These are phyloP conservation scores for Musa acuminata DNA, from an alignment of 176 grass and related monocot genomes.

Conservation along the genomic window DNA sequence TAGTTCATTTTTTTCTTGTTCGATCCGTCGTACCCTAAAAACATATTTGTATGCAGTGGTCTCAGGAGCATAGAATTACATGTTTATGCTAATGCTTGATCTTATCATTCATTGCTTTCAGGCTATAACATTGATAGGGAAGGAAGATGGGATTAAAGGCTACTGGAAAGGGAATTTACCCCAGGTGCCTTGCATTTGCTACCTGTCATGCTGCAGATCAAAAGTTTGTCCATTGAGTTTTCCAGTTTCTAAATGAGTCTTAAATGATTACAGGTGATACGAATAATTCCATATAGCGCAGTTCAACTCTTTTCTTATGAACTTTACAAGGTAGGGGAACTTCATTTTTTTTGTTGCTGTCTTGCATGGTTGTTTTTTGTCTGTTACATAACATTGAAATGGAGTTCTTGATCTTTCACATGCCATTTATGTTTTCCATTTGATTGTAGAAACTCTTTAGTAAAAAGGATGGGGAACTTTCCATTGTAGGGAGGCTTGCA, in stretches of 20 bases:
- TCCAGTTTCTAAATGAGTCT: conserved; percentile 4
- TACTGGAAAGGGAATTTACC: conserved; percentile 99
- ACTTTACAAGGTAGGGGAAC: conserved; percentile 64
- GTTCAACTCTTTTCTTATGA: conserved; percentile 98
- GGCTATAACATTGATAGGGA: conserved; percentile 73
- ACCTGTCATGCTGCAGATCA: conserved; percentile 11
- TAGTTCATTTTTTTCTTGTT: not conserved
- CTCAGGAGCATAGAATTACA: too few species aligned
- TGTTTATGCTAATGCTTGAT: not conserved
- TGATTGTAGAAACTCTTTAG: conserved; percentile 67
- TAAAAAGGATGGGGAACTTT: conserved; percentile 75
- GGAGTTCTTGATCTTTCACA: conserved; percentile 4
- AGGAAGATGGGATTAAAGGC: conserved; percentile 72
- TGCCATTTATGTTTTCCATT: conserved; percentile 12
- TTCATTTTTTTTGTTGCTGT: not conserved
- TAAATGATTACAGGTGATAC: conserved; percentile 65
- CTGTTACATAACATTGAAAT: not conserved
- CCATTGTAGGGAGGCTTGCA: conserved; percentile 78
- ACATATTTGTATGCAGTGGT: too few species aligned
- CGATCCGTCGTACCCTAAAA: not conserved
- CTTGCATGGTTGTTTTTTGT: not conserved
- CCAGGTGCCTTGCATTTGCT: conserved; percentile 42
- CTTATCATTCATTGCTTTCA: conserved; percentile 11
- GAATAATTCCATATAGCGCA: conserved; percentile 84
- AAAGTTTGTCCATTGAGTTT: conserved; percentile 14